Evolutionary conservation across 192 early-diverging fungal species (phyloP), one percentile per base, ranked within the genome.

Genomic region (Pecoramyces ruminantium): DNA sequence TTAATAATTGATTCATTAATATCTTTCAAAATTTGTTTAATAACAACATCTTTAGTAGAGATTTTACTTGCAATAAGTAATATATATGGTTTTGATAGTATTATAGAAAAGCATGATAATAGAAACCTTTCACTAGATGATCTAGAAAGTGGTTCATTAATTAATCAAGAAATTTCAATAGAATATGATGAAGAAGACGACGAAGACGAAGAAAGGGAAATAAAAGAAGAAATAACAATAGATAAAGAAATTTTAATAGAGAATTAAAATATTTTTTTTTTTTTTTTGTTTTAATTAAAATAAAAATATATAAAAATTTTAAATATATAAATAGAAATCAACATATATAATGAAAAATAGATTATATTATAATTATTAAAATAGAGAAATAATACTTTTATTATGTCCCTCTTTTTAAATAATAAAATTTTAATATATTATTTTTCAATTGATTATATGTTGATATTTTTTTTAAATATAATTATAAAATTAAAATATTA

Each of bases 261-360:
- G 25, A 67, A n/a, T 67, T 67, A 67, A 67, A 21, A 21, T 51
- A 21, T 21, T 51, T 34, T 34, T 8, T 34, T 51, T 21, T 51
- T 25, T 67, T n/a, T n/a, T n/a, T 67, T 67, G 4, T 67, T 67
- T 67, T 67, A 67, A 51, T 6, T 34, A 34, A 34, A 34, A 6
- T 34, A 34, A 34, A 34, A 34, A 34, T 34, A 6, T 34, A 34
- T 34, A n/a, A n/a, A n/a, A n/a, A n/a, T n/a, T n/a, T n/a, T n/a
- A n/a, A n/a, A n/a, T n/a, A n/a, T n/a, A n/a, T n/a, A n/a, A n/a
- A n/a, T n/a, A n/a, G n/a, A n/a, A n/a, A n/a, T n/a, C 90, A 92
- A 81, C 86, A 90, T 79, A 91, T 90, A 28, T 92, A 89, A 42
- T 89, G 90, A 15, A n/a, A n/a, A n/a, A n/a, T n/a, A n/a, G n/a